phyloP scores from a whole-genome alignment of 805 yeast genomes.

The Suhomyces pyralidae region DNA sequence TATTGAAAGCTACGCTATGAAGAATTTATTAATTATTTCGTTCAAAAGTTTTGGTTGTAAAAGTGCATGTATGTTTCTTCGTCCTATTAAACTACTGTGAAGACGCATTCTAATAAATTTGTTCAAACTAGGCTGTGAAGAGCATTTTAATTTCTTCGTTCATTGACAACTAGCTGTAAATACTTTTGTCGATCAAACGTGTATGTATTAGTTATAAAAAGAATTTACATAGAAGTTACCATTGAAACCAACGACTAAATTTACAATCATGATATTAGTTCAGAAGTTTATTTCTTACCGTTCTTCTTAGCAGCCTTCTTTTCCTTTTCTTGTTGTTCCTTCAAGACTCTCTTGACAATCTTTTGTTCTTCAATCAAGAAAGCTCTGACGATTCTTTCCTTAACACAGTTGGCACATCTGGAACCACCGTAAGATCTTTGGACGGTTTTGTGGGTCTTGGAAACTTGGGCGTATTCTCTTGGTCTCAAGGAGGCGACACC shows the following conservation, averaged over 20 bases:
- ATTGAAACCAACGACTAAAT: constrained; percentile 11
- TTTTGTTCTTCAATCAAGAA: constrained; percentile 99
- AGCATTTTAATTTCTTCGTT: no score
- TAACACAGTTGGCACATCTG: constrained; percentile 97
- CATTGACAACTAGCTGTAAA: background rate
- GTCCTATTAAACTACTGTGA: no score
- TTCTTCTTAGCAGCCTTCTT: constrained; percentile 46
- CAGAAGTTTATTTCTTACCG: constrained; percentile 28
- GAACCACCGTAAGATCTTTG: constrained; percentile 99
- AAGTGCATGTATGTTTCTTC: no score
- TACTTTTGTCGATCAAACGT: constrained; percentile 5
- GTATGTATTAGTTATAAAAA: constrained; percentile 12
- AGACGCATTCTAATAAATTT: no score
- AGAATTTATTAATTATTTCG: no score
- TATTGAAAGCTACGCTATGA: no score
- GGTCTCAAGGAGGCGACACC: constrained; percentile 97
- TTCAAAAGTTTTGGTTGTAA: no score
- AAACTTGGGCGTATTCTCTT: constrained; percentile 92
- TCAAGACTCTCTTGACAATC: constrained; percentile 98
- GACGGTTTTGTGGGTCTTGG: constrained; percentile 96
- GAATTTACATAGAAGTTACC: constrained; percentile 13
- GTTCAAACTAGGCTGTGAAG: no score
- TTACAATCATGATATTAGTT: constrained; percentile 9
- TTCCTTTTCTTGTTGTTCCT: constrained; percentile 92
- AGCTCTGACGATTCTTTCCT: constrained; percentile 99